phyloP scores from a whole-genome alignment of 108 stramenopile species.

The Cyclotella atomus region DNA sequence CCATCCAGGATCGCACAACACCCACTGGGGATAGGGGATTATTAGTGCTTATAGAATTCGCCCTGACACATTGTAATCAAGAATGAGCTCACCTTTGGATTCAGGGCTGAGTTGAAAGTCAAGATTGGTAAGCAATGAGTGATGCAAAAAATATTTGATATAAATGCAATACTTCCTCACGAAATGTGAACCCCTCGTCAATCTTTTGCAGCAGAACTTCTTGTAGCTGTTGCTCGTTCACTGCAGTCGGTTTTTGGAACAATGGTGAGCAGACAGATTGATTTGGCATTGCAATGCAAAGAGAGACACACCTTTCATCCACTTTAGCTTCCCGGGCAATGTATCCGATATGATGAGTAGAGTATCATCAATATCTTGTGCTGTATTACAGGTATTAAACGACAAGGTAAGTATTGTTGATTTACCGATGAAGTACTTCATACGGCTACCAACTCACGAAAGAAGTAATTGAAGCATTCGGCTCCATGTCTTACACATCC shows the following conservation, averaged over 20 bases:
- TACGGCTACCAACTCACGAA: constrained; percentile 51
- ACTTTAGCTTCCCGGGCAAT: constrained; percentile 44
- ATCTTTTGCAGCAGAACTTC: constrained; percentile 53
- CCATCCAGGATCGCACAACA: constrained; percentile 79
- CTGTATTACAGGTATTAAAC: no score
- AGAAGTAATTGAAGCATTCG: constrained; percentile 72
- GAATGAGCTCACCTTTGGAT: neutral
- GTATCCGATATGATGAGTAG: constrained; percentile 59
- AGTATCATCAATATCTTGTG: constrained; percentile 61
- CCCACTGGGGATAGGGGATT: constrained; percentile 45
- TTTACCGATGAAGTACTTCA: no score
- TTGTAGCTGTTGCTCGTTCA: constrained; percentile 51
- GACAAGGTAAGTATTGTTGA: neutral
- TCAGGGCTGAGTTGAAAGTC: constrained; percentile 3
- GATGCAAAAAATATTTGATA: no score
- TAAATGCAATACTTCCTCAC: no score
- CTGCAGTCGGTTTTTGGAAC: constrained; percentile 3
- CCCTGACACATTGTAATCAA: neutral
- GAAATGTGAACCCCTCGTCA: constrained; percentile 63
- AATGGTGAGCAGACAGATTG: neutral
- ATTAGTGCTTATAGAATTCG: neutral
- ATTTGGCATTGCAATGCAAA: neutral
- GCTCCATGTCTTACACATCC: constrained; percentile 72
- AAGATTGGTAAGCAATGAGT: no score
- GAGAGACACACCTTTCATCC: constrained; percentile 23